Evolutionary conservation across 345 rosid species (phyloP), one percentile per base, ranked within the genome.

Genomic region (Moricandia moricandioides): DNA sequence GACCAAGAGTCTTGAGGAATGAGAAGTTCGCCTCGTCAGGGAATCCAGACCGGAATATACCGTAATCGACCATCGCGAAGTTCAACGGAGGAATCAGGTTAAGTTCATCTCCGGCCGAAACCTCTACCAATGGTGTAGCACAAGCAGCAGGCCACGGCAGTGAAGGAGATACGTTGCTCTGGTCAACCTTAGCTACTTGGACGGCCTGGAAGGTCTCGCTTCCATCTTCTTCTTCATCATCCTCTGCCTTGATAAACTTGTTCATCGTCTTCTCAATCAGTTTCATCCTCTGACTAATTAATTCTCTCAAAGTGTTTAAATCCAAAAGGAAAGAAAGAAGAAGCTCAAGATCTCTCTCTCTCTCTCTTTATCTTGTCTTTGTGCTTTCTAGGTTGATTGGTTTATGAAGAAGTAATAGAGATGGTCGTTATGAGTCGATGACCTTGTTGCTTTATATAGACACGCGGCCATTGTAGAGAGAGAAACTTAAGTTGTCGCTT

Each of bases 21-120:
- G 96, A 66, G 88, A 95, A 95, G 88, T 90, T 95, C 52, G 86
- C 84, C 69, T 88, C 77, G 78, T 85, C 92, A 0, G 99, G 99
- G 71, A 90, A 95, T 67, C 99, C 99, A 21, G 99, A 92, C 85
- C 99, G 81, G 86, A 95, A 95, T 39, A 95, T 83, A 74, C 99
- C 99, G 58, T 87, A 88, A 67, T 95, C 97, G 17, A 95, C 99
- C 92, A 92, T 85, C 7, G 99, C 69, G 78, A 95, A 95, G 86
- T 95, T 95, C 27, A 92, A 83, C 4, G 99, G 99, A 3, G 99
- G 99, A 7, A 75, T 83, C 71, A 85, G 70, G 80, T 49, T 79
- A 65, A 76, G 71, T 6, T 91, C 88, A 6, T 79, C 89, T 1
- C 81, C 85, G 0, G 81, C 87, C 65, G 82, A 16, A 68, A 75